Base-by-base conservation (phyloP, 805 yeast species). In the Kazachstania kunashirensis region DNA sequence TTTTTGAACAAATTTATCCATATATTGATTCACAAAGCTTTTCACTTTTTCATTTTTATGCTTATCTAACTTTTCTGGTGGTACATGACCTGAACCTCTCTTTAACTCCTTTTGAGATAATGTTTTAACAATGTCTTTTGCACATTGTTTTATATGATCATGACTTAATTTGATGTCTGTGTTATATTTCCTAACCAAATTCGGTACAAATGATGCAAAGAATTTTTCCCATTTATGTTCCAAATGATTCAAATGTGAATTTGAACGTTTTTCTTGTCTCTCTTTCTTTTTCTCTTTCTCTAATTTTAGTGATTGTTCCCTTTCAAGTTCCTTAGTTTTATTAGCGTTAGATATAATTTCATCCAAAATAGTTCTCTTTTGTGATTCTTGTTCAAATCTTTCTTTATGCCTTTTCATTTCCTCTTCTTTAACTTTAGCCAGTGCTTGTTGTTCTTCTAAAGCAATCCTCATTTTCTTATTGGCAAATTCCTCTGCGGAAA, bases 181-280 rank as follows among this genome's bases (percentile, higher is more conserved):
- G 45, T 75, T 79, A 55, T 80, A 75, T 46, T 73, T 74, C 45
- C 77, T 76, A 37, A 88, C 66, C 51, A 82, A 58, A 49, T 86
- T 85, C 8, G 96, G 96, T 9, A 89, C 82, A 47, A 74, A 66
- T 12, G 68, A 60, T 2, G 96, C 96, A 53, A 89, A 75, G 33
- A 55, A 56, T 20, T 47, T 55, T 29, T 53, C 53, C 71, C 71
- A 67, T 27, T 51, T 48, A 38, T 48, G 53, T 33, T 53, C 59
- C 29, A 52, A 25, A 33, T 44, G 35, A 20, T 41, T 45, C 3
- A 36, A 33, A 18, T 41, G 45, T 8, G 41, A 37, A 19, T 34
- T 46, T 8, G 36, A 45, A 31, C 45, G 48, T 31, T 40, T 45
- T 36, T 36, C 39, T 31, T 45, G 23, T 37, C 44, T 36, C 47